phyloP scores from a whole-genome alignment of 352 stramenopile genomes.

The Phytophthora colocasiae region DNA sequence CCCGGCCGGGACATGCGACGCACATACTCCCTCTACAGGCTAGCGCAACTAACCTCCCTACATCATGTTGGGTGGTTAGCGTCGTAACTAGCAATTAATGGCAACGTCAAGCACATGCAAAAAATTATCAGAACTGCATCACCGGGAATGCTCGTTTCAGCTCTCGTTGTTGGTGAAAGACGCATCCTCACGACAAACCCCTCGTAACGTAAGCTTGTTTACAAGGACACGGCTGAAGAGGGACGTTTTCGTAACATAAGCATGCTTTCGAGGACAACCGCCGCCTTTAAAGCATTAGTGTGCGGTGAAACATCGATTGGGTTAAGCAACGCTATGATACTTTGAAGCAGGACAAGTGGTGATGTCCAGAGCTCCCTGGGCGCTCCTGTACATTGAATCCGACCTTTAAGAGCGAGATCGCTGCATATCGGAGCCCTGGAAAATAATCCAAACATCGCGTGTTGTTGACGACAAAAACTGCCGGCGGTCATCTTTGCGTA shows the following conservation, averaged over 20 bases:
- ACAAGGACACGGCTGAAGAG: not conserved
- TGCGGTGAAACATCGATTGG: no score
- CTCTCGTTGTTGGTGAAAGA: slow-evolving; percentile 7
- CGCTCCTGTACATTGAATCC: no score
- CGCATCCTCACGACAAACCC: slow-evolving; percentile 3
- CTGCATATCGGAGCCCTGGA: not conserved
- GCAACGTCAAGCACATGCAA: no score
- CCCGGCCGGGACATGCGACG: no score
- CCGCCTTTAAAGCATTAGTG: not conserved
- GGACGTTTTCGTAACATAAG: slow-evolving; percentile 13
- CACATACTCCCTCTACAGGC: no score
- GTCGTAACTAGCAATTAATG: no score
- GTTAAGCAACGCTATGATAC: no score
- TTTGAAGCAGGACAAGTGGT: no score
- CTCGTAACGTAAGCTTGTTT: slow-evolving; percentile 21
- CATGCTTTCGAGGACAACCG: not conserved
- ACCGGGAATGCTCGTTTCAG: not conserved
- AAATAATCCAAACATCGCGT: not conserved
- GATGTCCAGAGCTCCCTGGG: no score
- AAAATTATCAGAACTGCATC: not conserved
- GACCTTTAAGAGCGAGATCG: not conserved
- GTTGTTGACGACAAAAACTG: slow-evolving; percentile 22
- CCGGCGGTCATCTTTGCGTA: slow-evolving; percentile 28
- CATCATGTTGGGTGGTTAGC: not conserved
- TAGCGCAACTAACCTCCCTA: no score